Evolutionary conservation across 1,284 basidiomycete species (phyloP), one percentile per base, ranked within the genome.

Genomic region (Laetiporus sulphureus): DNA sequence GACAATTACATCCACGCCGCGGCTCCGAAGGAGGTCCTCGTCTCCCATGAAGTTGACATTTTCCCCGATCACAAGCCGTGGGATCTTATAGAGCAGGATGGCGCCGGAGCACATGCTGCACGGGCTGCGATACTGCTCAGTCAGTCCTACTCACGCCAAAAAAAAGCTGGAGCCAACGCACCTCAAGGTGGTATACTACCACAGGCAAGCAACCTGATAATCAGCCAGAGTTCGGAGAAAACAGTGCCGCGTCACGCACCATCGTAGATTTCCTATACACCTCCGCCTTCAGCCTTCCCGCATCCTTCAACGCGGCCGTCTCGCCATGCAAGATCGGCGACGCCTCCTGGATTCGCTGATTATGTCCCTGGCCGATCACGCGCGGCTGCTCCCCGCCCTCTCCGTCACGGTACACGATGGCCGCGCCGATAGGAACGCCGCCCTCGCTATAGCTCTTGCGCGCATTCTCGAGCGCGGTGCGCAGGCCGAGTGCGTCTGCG

Each of bases 51-150:
- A 75, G 39, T 64, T 80, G 10, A 40, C 25, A 47, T 77, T 76
- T 53, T 80, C 78, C 5, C 75, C 77, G 34, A 81, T 72, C 12
- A 83, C 77, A 6, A 80, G 70, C 8, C 77, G 68, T 4, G 72
- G 74, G 21, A 80, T 77, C 39, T 69, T 70, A 58, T 78, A 80
- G 3, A 80, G 62, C 18, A 79, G 49, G 27, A 77, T 73, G 1
- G 79, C 73, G 10, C 77, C 78, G 2, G 74, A 69, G 49, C 79
- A 81, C 78, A 79, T 79, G 44, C 60, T 69, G 47, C 79, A 80
- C 2, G 79, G 79, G 42, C 73, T 77, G 25, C 25, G 13, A n/a
- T n/a, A n/a, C n/a, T n/a, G n/a, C n/a, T n/a, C n/a, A n/a, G n/a
- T n/a, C n/a, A 37, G 15, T 44, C 15, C 40, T 42, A 31, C n/a